Evolutionary conservation across 176 grass and related monocot genomes (phyloP), one percentile per base, ranked within the genome.

Genomic region (Aegilops speltoides): DNA sequence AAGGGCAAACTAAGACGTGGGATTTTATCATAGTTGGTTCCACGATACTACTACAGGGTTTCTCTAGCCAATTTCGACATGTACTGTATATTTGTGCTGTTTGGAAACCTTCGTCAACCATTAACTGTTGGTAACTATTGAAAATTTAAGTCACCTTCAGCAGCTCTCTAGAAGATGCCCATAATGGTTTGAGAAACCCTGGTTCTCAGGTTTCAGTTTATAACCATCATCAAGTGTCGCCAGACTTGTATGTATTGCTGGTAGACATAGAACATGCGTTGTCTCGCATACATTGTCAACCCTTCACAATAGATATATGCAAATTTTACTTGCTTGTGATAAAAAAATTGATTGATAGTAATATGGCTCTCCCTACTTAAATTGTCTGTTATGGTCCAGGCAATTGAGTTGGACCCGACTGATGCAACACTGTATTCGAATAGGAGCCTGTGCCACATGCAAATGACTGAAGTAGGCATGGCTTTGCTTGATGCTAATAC

Each of bases 371-470:
- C 5, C 41, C 5, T 66, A 67, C 66, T 48, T 23, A 48, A 20
- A 32, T 32, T 32, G 24, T 48, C 17, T 32, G 16, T 81, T 82
- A 54, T 68, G 80, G 54, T 36, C 45, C 80, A 82, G 80, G 80
- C 80, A 70, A 54, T 82, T 69, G 80, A 82, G 13, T 28, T 82
- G 80, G 80, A 69, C 29, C 45, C 64, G 68, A 54, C 16, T 69
- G 81, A 83, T 40, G 81, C 81, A 73, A 83, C 45, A 40, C 50
- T 83, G 48, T 83, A 83, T 73, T 70, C 81, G 4, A 83, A 83
- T 25, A 83, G 67, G 81, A 73, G 81, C 50, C n/a, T 83, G 57
- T 83, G 81, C 32, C 46, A 60, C 25, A 69, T 83, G 43, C 65
- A 83, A 72, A 72, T 83, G 81, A 69, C 65, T 19, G 81, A 83